Evolutionary conservation across 2,329 filamentous ascomycete genomes (phyloP).

Genomic region (Fusarium coicis): DNA sequence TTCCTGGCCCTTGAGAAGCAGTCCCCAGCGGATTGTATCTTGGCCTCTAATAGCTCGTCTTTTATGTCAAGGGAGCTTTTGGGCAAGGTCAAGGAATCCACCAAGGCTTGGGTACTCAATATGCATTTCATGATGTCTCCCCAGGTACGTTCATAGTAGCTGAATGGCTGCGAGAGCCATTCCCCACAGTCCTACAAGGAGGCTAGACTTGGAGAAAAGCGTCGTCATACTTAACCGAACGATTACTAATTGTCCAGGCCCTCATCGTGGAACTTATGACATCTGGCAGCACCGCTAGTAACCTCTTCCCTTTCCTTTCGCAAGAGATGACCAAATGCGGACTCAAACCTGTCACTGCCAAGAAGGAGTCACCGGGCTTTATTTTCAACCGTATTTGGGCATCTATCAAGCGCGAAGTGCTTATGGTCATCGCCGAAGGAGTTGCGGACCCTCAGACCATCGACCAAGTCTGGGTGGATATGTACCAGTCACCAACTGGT

Average conservation of each 20-base stretch:
- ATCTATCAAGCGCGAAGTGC: not conserved
- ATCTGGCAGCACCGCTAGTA: not conserved
- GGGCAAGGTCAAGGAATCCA: conserved; percentile 50
- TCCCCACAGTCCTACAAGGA: not conserved
- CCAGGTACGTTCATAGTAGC: not conserved
- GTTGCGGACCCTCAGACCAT: not conserved
- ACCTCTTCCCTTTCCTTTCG: not conserved
- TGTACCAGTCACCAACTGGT: not conserved
- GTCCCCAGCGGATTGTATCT: conserved; percentile 54
- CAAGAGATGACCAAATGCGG: not conserved
- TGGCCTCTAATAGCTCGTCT: conserved; percentile 63
- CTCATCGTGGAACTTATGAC: not conserved
- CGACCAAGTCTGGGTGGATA: not conserved
- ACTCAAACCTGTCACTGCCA: not conserved
- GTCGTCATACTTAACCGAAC: not conserved
- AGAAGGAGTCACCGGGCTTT: not conserved
- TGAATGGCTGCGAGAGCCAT: not conserved
- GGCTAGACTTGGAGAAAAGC: not conserved
- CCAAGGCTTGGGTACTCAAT: conserved; percentile 54
- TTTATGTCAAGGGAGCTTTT: conserved; percentile 63
- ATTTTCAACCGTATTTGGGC: not conserved
- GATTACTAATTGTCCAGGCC: not conserved
- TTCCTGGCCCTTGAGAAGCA: not conserved
- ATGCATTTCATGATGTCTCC: conserved; percentile 61
- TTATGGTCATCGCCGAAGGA: not conserved